Evolutionary conservation across 306 rosid genomes (phyloP).

Genomic region (Castanea mollissima): DNA sequence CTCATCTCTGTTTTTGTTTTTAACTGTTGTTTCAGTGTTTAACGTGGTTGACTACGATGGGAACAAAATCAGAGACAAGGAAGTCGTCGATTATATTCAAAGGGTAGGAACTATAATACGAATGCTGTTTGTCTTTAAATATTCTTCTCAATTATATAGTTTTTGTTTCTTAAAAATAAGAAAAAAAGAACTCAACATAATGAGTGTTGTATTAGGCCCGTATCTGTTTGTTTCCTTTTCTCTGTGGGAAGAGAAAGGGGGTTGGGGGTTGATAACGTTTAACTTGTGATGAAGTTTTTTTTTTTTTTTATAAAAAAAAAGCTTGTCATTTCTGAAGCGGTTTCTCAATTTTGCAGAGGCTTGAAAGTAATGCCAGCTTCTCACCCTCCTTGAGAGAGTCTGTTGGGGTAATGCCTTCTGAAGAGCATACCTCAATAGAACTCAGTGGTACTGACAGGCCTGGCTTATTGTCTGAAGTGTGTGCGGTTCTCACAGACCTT

Average conservation of each 20-base stretch:
- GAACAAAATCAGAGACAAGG: conserved; percentile 78
- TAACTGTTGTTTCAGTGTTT: conserved; percentile 56
- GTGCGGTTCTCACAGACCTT: conserved; percentile 91
- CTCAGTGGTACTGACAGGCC: conserved; percentile 94
- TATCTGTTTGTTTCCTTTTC: not conserved
- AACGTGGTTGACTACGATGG: conserved; percentile 77
- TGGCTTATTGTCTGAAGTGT: conserved; percentile 89
- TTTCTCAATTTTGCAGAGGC: conserved; percentile 54
- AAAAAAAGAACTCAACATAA: too few species aligned
- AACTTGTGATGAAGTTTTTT: not conserved
- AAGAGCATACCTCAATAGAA: conserved; percentile 89
- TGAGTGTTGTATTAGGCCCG: too few species aligned
- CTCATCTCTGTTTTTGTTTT: conserved; percentile 8
- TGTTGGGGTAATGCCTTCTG: conserved; percentile 83
- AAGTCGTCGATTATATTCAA: conserved; percentile 73
- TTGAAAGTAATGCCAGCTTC: conserved; percentile 70
- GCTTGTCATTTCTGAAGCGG: conserved; percentile 11
- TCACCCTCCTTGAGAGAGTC: conserved; percentile 74
- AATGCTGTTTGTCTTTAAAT: not conserved
- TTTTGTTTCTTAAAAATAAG: too few species aligned
- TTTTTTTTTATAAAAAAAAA: not conserved
- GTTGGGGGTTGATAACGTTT: not conserved
- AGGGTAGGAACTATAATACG: conserved; percentile 47
- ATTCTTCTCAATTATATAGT: conserved; percentile 16
- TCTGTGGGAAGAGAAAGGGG: not conserved